phyloP scores from a whole-genome alignment of 371 early-diverging fungal genomes.

The Apophysomyces sp. region DNA sequence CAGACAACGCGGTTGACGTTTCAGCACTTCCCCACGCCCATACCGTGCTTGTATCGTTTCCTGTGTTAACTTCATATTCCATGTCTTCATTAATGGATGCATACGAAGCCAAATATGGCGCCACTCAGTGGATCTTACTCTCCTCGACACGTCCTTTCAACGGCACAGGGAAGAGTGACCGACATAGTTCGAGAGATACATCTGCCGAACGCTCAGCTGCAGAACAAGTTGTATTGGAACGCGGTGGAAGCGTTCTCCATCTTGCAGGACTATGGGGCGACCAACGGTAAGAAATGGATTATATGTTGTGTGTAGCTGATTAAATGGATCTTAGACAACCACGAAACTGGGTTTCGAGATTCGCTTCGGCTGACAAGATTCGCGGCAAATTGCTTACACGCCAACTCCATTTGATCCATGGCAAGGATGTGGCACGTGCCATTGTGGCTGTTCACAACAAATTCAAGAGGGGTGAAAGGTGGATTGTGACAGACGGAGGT shows the following conservation, averaged over 20 bases:
- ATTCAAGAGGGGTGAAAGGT: slow-evolving; percentile 30
- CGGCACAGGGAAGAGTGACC: slow-evolving; percentile 22
- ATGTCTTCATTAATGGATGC: slow-evolving; percentile 29
- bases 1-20: slow-evolving; percentile 15
- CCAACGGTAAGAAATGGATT: slow-evolving; percentile 45
- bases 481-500: slow-evolving; percentile 41
- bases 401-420: slow-evolving; percentile 47
- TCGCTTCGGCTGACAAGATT: slow-evolving; percentile 29
- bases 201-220: slow-evolving; percentile 34
- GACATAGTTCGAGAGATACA: slow-evolving; percentile 37
- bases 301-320: too few species aligned
- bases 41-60: slow-evolving; percentile 46
- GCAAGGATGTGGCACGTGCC: slow-evolving; percentile 43
- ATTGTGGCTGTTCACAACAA: slow-evolving; percentile 36
- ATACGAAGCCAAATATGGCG: slow-evolving; percentile 24
- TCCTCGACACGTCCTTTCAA: slow-evolving; percentile 41
- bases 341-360: slow-evolving; percentile 42
- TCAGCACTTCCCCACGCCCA: slow-evolving; percentile 26
- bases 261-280: slow-evolving; percentile 45
- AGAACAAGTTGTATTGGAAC: slow-evolving; percentile 25
- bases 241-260: slow-evolving; percentile 42
- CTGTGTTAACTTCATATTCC: slow-evolving; percentile 22
- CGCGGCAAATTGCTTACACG: slow-evolving; percentile 32
- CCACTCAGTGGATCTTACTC: slow-evolving; percentile 38
- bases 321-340: slow-evolving; percentile 27